phyloP scores from a whole-genome alignment of 2,329 filamentous ascomycete genomes.

The Fusarium guadeloupense region DNA sequence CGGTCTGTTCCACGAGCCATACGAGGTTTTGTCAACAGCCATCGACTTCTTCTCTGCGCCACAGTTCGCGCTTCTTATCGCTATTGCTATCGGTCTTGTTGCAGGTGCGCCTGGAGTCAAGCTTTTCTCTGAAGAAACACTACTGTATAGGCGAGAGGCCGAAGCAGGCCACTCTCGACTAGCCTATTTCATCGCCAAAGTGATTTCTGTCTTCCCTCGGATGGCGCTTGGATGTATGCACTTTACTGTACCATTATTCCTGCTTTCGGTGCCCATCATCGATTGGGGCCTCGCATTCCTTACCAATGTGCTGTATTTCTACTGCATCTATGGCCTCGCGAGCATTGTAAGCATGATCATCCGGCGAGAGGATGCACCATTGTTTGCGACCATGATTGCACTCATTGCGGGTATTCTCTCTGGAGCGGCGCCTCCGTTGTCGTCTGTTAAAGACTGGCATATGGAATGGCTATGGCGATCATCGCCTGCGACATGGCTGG shows the following conservation, averaged over 20 bases:
- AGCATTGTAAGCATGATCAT: slow-evolving; percentile 63
- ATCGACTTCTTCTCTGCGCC: slow-evolving; percentile 61
- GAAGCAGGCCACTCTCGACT: slow-evolving; percentile 64
- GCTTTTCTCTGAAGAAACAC: slow-evolving; percentile 56
- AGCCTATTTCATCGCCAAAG: slow-evolving; percentile 67
- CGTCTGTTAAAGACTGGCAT: slow-evolving; percentile 60
- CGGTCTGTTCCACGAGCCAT: slow-evolving; percentile 61
- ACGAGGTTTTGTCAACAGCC: slow-evolving; percentile 60
- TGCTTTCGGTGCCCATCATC: slow-evolving; percentile 61
- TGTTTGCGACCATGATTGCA: slow-evolving; percentile 63
- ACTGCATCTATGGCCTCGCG: slow-evolving; percentile 66
- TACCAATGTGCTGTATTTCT: slow-evolving; percentile 65
- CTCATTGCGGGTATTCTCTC: slow-evolving; percentile 64
- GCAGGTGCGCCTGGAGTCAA: slow-evolving; percentile 62
- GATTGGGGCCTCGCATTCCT: slow-evolving; percentile 58
- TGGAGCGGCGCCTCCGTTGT: slow-evolving; percentile 61
- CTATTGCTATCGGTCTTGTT: slow-evolving; percentile 65
- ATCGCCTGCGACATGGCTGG: slow-evolving; percentile 64
- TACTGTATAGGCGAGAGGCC: slow-evolving; percentile 63
- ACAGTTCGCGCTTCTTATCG: slow-evolving; percentile 61
- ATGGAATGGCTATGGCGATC: slow-evolving; percentile 65
- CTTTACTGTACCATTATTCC: slow-evolving; percentile 61
- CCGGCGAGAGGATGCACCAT: slow-evolving; percentile 64
- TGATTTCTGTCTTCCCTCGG: slow-evolving; percentile 60
- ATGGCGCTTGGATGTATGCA: slow-evolving; percentile 63